phyloP scores from a whole-genome alignment of 768 basidiomycete species.

The Leccinum aurantiacum region DNA sequence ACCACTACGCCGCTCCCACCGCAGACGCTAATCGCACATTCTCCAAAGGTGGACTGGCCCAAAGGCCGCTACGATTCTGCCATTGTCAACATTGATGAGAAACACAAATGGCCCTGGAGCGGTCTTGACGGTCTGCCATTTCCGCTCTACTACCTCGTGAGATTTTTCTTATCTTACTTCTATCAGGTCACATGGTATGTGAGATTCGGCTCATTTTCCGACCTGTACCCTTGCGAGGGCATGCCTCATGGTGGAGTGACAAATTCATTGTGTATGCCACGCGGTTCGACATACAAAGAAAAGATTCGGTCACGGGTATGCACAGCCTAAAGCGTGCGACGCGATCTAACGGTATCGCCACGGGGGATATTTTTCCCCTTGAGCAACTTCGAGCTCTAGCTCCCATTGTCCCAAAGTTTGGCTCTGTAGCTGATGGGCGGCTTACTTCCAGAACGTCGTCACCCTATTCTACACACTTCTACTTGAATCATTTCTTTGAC shows the following conservation, averaged over 20 bases:
- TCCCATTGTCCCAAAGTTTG: not conserved
- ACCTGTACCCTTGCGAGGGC: not conserved
- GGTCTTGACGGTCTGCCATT: not conserved
- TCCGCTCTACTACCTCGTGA: not conserved
- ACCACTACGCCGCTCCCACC: not conserved
- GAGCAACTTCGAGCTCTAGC: not conserved
- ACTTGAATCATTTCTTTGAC: not conserved
- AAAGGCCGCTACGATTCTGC: not conserved
- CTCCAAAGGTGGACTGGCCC: not conserved
- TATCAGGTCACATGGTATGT: not conserved
- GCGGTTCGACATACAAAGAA: not conserved
- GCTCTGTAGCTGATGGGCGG: not conserved
- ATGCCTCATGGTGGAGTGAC: not conserved
- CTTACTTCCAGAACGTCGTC: not conserved
- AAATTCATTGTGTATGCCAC: not conserved
- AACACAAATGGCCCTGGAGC: not conserved
- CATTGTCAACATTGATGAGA: not conserved
- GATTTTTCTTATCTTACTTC: not conserved
- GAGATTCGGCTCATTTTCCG: not conserved
- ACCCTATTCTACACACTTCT: not conserved
- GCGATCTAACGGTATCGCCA: not conserved
- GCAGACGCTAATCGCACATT: not conserved
- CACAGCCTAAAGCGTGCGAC: not conserved
- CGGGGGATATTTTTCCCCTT: not conserved
- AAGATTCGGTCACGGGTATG: not conserved